phyloP scores from a whole-genome alignment of 2,329 filamentous ascomycete species.

The Teratosphaeria gauchensis region DNA sequence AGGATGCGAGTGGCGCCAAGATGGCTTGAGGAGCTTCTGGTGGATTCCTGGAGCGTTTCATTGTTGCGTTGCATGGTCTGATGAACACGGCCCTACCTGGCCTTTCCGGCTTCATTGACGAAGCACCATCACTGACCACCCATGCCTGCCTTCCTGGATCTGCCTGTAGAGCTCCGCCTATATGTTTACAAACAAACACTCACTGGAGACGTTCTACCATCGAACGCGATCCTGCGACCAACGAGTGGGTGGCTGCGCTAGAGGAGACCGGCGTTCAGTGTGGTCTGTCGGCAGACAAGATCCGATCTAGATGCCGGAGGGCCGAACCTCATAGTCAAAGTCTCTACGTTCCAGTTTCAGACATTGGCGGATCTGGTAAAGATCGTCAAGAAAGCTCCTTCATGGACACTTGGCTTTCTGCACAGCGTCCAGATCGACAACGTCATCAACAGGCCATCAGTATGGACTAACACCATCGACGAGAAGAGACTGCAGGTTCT shows the following conservation, averaged over 20 bases:
- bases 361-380: not conserved
- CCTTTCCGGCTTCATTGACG: not conserved
- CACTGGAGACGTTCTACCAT: not conserved
- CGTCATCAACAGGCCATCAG: not conserved
- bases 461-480: not conserved
- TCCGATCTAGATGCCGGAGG: not conserved
- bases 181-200: not conserved
- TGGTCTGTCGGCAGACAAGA: not conserved
- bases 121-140: not conserved
- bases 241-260: too few relatives aligned
- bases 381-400: not conserved
- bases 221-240: too few relatives aligned
- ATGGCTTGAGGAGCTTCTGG: constrained; percentile 15
- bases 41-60: not conserved
- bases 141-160: not conserved
- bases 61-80: not conserved
- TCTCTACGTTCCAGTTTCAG: not conserved
- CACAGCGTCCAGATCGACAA: not conserved
- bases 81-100: not conserved
- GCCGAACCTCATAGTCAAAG: not conserved
- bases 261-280: not conserved
- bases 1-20: constrained; percentile 20
- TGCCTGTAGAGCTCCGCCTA: not conserved
- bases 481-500: not conserved
- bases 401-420: not conserved